Percentiles rank a stretch among this genome's conserved stretches.
These are phyloP conservation scores for Lycium barbarum DNA, from an alignment of 257 asterid species.

Conservation along the genomic window DNA sequence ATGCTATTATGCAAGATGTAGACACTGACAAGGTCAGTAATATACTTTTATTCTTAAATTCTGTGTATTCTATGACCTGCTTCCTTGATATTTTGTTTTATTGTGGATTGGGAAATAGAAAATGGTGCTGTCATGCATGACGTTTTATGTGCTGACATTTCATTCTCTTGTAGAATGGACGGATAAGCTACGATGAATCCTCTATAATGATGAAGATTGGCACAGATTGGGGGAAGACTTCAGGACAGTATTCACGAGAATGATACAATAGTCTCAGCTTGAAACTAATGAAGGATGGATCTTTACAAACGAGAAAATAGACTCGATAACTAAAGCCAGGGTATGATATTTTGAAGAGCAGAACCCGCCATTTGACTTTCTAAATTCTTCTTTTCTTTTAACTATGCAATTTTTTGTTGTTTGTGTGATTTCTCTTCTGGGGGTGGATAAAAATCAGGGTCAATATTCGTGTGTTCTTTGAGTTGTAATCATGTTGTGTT, in stretches of 20 bases:
- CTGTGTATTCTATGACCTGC: neutral
- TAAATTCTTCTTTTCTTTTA: neutral
- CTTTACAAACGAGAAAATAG: slow-evolving; percentile 29
- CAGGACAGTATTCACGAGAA: slow-evolving; percentile 49
- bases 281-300: slow-evolving; percentile 50
- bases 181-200: slow-evolving; percentile 57
- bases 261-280: slow-evolving; percentile 54
- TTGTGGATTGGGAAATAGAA: neutral
- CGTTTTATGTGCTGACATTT: slow-evolving; percentile 20
- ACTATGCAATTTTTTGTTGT: neutral
- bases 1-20: slow-evolving; percentile 71
- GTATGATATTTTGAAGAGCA: neutral
- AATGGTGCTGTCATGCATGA: neutral
- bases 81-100: neutral
- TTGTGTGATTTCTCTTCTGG: slow-evolving; percentile 14
- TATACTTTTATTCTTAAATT: neutral
- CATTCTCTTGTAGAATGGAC: slow-evolving; percentile 48
- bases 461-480: neutral
- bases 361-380: neutral
- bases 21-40: slow-evolving; percentile 68
- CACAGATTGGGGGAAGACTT: slow-evolving; percentile 65
- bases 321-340: slow-evolving; percentile 25
- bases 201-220: slow-evolving; percentile 60
- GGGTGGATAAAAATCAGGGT: neutral
- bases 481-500: neutral